Conservation (phyloP, 148 eudicot genomes). For the Heliamphora exappendiculata region DNA sequence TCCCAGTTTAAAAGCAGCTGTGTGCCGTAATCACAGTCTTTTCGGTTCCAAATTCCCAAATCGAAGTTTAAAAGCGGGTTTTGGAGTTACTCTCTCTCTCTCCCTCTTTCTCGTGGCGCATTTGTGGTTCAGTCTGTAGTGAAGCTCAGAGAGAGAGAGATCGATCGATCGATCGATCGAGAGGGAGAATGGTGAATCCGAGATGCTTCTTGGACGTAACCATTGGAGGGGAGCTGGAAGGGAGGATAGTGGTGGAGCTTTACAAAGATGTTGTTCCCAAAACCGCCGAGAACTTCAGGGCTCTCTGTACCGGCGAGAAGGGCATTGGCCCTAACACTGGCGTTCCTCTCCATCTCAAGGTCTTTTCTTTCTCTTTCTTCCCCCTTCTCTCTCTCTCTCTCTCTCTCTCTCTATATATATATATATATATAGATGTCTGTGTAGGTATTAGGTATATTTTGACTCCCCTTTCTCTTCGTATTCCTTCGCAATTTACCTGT, state of each 20-base stretch:
- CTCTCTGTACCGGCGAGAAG: constrained; percentile 75
- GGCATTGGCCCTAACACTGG: constrained; percentile 49
- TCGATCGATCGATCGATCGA: neutral
- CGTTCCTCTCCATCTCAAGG: constrained; percentile 68
- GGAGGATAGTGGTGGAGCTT: constrained; percentile 68
- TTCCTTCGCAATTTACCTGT: neutral
- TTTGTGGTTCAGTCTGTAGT: neutral
- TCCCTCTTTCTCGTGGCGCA: neutral
- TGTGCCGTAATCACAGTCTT: neutral
- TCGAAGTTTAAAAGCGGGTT: constrained; percentile 14
- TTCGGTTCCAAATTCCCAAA: constrained; percentile 11
- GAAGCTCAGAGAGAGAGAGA: neutral
- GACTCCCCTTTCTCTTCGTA: neutral
- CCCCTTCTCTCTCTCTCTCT: no score
- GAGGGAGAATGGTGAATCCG: constrained; percentile 29
- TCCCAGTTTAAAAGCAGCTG: no score
- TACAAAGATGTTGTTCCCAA: constrained; percentile 65
- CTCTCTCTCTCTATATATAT: no score
- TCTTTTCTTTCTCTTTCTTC: constrained; percentile 7
- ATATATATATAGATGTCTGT: no score
- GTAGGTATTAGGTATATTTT: neutral
- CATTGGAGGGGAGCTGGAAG: constrained; percentile 68
- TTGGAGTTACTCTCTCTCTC: neutral
- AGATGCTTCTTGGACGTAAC: constrained; percentile 65
- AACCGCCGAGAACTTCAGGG: constrained; percentile 83